Evolutionary conservation across 257 asterid genomes (phyloP), one percentile per base, ranked within the genome.

Genomic region (Solanum paucissectum): DNA sequence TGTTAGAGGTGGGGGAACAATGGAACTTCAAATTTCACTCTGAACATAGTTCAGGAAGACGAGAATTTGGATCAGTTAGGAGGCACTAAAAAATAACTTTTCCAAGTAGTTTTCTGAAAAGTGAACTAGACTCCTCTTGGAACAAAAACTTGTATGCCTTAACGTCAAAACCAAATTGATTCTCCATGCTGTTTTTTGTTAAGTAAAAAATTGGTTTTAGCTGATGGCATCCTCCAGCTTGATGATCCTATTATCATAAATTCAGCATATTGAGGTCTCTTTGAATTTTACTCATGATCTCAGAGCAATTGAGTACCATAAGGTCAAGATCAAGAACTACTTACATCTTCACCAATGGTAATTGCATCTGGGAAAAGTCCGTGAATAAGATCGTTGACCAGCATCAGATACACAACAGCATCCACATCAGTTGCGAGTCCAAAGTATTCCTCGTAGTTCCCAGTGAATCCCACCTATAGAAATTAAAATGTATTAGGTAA

Each of bases 321-420:
- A 49, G 69, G 18, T 32, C 69, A 82, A 82, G 18, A 32, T 84
- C 86, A 89, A 40, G 85, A 60, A 58, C 83, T 86, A 89, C 98
- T 85, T 93, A 97, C 99, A 94, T 97, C 99, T 95, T 97, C 99
- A 79, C 99, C 99, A 75, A 97, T 85, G 72, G 96, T 83, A 87
- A 96, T 93, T 74, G 98, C 97, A 87, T 93, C 94, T 25, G 99
- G 99, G 91, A 93, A 97, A 83, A 97, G 96, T 84, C 98, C 98
- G 5, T 96, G 99, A 73, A 97, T 96, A 87, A 97, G 92, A 92
- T 97, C 99, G 87, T 96, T 96, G 87, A 92, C 99, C 90, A 97
- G 93, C 99, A 97, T 97, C 95, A 97, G 87, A 92, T 96, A 97
- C 90, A 95, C 98, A 86, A 97, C 95, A 86, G 99, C 99, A 91